Conservation (phyloP, 164 flowering plant genomes). For the Magnolia officinalis region DNA sequence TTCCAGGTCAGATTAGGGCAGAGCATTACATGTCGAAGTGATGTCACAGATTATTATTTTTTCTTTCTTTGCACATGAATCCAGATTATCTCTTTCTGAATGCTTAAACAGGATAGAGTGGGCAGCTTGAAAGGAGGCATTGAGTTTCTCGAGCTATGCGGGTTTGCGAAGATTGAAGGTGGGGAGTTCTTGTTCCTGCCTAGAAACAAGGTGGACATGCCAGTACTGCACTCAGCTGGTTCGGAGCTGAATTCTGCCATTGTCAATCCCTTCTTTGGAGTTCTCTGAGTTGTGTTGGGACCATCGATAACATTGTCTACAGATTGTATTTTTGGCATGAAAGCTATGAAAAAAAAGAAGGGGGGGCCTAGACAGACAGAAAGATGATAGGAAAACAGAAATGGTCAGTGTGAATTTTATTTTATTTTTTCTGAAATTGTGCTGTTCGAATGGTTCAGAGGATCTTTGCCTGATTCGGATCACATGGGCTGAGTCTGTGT, state of each 20-base stretch:
- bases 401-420: too few relatives aligned
- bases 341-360: too few relatives aligned
- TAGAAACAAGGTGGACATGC: constrained; percentile 56
- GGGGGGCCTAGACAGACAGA: not conserved
- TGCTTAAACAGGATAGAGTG: constrained; percentile 56
- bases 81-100: not conserved
- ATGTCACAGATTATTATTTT: not conserved
- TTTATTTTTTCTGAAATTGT: too few relatives aligned
- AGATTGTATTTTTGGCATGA: not conserved
- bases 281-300: constrained; percentile 21
- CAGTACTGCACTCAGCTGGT: constrained; percentile 46
- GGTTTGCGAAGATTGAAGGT: constrained; percentile 61
- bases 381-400: not conserved
- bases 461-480: too few relatives aligned
- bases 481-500: too few relatives aligned
- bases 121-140: constrained; percentile 68
- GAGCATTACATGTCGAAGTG: not conserved
- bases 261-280: constrained; percentile 41
- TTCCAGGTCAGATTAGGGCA: too few relatives aligned
- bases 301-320: not conserved
- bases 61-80: not conserved
- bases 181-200: constrained; percentile 59
- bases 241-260: constrained; percentile 39
- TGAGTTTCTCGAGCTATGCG: constrained; percentile 83
- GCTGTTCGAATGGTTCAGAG: too few relatives aligned